A percentile compares a stretch with the other conserved stretches of the same genome.
Evolutionary conservation across 148 eudicot species (phyloP).

Genomic region (Camellia japonica): DNA sequence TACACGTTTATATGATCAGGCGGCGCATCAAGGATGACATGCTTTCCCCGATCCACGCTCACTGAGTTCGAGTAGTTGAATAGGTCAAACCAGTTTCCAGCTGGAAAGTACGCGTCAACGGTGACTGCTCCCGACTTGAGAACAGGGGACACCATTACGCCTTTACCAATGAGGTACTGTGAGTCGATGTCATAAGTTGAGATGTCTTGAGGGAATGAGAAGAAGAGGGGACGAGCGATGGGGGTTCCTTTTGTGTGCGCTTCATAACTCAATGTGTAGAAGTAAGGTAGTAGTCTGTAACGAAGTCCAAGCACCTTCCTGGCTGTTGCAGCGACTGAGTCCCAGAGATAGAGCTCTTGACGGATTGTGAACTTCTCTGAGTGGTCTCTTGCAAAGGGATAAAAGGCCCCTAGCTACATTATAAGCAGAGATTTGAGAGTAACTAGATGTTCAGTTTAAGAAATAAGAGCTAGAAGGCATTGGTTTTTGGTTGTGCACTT

Average conservation of each 20-base stretch:
- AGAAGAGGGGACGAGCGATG: constrained; percentile 77
- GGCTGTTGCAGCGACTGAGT: constrained; percentile 69
- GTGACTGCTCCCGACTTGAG: constrained; percentile 39
- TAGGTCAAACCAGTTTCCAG: constrained; percentile 79
- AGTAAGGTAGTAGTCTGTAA: constrained; percentile 70
- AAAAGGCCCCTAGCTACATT: constrained; percentile 79
- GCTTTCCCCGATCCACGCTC: constrained; percentile 32
- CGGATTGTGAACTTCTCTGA: constrained; percentile 27
- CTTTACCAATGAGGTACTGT: constrained; percentile 72
- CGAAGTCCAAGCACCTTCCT: constrained; percentile 76
- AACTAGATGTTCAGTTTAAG: neutral
- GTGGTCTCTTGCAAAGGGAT: constrained; percentile 90
- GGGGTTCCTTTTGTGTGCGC: constrained; percentile 65
- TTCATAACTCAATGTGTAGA: constrained; percentile 62
- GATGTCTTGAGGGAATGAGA: constrained; percentile 60
- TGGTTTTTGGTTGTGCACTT: no score
- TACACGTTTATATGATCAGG: constrained; percentile 65
- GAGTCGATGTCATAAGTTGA: constrained; percentile 57
- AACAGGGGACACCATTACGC: constrained; percentile 81
- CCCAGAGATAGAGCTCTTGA: constrained; percentile 82
- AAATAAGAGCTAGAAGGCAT: neutral
- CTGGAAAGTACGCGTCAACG: constrained; percentile 67
- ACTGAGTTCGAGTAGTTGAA: constrained; percentile 53
- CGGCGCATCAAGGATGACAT: constrained; percentile 56
- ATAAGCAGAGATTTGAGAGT: neutral